Conservation (phyloP, 768 basidiomycete species). For the Suillus ampliporus region DNA sequence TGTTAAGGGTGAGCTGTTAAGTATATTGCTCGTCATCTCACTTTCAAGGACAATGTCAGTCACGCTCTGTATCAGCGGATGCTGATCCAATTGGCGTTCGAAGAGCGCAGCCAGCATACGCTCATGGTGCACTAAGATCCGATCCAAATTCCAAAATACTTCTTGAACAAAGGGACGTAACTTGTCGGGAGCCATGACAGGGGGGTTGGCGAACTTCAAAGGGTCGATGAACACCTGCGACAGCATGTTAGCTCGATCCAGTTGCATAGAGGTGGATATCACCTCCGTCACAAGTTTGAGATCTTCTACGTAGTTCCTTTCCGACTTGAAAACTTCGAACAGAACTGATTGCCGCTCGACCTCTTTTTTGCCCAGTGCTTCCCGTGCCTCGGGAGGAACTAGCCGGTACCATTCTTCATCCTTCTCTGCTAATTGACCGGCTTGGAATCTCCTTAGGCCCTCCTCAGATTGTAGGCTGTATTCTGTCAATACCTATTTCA, state of each 20-base stretch:
- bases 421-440: constrained; percentile 62
- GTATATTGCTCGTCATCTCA: constrained; percentile 37
- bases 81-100: constrained; percentile 81
- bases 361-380: constrained; percentile 75
- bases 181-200: constrained; percentile 60
- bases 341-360: constrained; percentile 85
- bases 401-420: constrained; percentile 86
- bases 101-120: constrained; percentile 76
- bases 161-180: constrained; percentile 73
- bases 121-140: constrained; percentile 70
- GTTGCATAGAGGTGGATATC: constrained; percentile 12
- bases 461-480: constrained; percentile 67
- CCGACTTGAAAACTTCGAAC: constrained; percentile 90
- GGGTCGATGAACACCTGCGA: constrained; percentile 75
- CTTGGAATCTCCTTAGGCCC: constrained; percentile 69
- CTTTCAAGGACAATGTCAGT: constrained; percentile 87
- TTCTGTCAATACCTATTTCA: constrained; percentile 13
- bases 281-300: constrained; percentile 74
- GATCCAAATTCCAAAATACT: constrained; percentile 84
- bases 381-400: constrained; percentile 72
- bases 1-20: constrained; percentile 22
- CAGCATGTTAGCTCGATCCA: constrained; percentile 11
- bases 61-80: constrained; percentile 81
- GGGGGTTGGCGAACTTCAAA: constrained; percentile 62
- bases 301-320: constrained; percentile 87